Percentiles rank a stretch among this genome's conserved stretches.
phyloP scores from a whole-genome alignment of 2,329 filamentous ascomycete genomes.

The Emericellopsis cladophorae region DNA sequence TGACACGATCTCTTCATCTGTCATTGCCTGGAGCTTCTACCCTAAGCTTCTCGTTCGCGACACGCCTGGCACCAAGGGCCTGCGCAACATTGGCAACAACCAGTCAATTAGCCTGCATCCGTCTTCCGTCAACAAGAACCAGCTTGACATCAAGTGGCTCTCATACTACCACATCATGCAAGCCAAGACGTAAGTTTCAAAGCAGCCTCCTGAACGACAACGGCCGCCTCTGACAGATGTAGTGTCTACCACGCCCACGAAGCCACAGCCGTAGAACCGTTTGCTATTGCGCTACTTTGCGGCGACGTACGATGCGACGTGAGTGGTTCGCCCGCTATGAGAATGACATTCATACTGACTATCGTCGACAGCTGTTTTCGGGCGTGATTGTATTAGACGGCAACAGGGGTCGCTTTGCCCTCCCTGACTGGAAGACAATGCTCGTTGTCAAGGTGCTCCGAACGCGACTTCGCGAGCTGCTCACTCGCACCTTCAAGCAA shows the following conservation, averaged over 20 bases:
- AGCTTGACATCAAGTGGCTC: constrained; percentile 60
- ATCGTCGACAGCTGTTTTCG: constrained; percentile 55
- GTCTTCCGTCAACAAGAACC: constrained; percentile 74
- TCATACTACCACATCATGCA: constrained; percentile 99
- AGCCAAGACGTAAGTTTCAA: constrained; percentile 54
- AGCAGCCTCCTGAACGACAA: background rate
- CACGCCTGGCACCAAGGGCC: constrained; percentile 54
- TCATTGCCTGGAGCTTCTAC: constrained; percentile 92
- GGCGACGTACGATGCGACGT: constrained; percentile 83
- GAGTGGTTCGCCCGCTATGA: constrained; percentile 14
- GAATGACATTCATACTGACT: background rate
- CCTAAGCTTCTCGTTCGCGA: constrained; percentile 82
- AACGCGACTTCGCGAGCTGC: constrained; percentile 59
- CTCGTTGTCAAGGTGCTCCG: constrained; percentile 78
- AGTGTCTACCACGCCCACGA: constrained; percentile 84
- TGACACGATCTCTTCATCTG: constrained; percentile 64
- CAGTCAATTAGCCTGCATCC: constrained; percentile 80
- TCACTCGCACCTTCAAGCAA: constrained; percentile 57
- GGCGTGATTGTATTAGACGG: constrained; percentile 81
- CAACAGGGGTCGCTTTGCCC: constrained; percentile 71
- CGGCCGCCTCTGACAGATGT: constrained; percentile 9
- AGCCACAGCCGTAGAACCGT: constrained; percentile 67
- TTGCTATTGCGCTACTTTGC: constrained; percentile 72
- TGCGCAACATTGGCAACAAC: constrained; percentile 87
- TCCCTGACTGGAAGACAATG: constrained; percentile 82